These are phyloP conservation scores for Corchorus capsularis DNA, from an alignment of 345 rosid species.

Conservation along the genomic window DNA sequence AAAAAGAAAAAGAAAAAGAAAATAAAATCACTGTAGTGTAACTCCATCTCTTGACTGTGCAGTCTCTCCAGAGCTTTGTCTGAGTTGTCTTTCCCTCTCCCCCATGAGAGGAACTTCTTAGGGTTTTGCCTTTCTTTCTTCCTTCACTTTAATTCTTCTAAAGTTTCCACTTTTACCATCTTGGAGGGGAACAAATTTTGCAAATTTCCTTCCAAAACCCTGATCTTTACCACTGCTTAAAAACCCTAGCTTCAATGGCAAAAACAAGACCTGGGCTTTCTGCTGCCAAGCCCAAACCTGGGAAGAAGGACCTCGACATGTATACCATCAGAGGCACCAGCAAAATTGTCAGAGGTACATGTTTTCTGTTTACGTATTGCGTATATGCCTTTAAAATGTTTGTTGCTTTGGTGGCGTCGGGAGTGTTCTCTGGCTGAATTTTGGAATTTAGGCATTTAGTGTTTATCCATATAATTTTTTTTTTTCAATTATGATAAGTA, in stretches of 20 bases:
- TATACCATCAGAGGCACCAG: conserved; percentile 68
- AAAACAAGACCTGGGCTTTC: conserved; percentile 71
- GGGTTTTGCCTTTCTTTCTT: conserved; percentile 34
- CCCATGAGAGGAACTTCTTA: conserved; percentile 19
- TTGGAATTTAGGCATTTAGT: not conserved
- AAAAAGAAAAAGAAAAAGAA: too few relatives aligned
- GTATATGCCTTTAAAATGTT: not conserved
- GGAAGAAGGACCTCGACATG: conserved; percentile 58
- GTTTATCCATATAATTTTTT: not conserved
- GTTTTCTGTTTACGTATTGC: not conserved
- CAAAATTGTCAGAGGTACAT: conserved; percentile 64
- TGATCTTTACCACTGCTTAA: not conserved
- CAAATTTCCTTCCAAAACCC: not conserved
- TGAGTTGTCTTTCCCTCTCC: not conserved
- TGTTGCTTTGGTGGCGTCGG: not conserved
- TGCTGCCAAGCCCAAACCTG: conserved; percentile 45
- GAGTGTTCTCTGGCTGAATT: not conserved
- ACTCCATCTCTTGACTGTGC: not conserved
- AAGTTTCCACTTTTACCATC: conserved; percentile 7
- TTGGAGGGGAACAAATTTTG: not conserved
- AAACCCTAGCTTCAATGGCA: conserved; percentile 56
- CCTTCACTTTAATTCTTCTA: not conserved
- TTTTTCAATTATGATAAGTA: not conserved
- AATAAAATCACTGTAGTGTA: not conserved
- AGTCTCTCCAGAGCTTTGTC: not conserved